Conservation (phyloP, 2,329 filamentous ascomycete species). For the Cercospora sp. region DNA sequence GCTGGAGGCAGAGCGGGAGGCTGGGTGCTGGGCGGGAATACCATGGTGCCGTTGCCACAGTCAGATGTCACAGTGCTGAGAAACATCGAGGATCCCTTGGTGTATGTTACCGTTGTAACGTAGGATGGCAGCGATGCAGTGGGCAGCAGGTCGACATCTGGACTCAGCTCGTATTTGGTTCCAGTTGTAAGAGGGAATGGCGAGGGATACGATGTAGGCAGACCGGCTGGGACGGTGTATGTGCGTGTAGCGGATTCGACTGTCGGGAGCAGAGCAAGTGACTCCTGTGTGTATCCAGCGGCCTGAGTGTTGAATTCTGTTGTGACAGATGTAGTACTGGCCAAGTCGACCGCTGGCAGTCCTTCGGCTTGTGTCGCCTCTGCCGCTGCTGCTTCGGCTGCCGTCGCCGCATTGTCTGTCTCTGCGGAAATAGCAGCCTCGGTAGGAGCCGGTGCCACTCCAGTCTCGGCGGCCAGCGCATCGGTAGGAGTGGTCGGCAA, state of each 20-base stretch:
- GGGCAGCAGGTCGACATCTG: background rate
- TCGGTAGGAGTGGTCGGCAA: background rate
- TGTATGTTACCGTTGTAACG: conserved; percentile 10
- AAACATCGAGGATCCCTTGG: background rate
- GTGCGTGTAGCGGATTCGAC: conserved; percentile 2
- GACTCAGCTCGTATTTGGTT: background rate
- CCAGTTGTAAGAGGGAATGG: conserved; percentile 3
- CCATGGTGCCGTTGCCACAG: conserved; percentile 10
- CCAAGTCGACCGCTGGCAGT: background rate
- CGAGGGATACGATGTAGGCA: conserved; percentile 1
- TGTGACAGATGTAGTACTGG: background rate
- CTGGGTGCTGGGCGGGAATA: background rate
- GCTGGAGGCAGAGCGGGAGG: background rate
- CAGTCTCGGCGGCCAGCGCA: background rate
- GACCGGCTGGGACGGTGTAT: background rate
- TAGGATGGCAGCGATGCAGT: conserved; percentile 8
- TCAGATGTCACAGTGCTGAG: background rate
- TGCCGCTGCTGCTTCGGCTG: background rate
- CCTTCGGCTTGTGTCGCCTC: background rate
- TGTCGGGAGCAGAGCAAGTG: conserved; percentile 1
- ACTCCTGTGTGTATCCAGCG: conserved; percentile 3
- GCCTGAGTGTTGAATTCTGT: conserved; percentile 1
- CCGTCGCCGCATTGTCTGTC: background rate
- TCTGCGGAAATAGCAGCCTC: background rate
- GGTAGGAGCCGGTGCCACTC: background rate